Conservation (phyloP, 768 basidiomycete genomes). For the Mycena latifolia region DNA sequence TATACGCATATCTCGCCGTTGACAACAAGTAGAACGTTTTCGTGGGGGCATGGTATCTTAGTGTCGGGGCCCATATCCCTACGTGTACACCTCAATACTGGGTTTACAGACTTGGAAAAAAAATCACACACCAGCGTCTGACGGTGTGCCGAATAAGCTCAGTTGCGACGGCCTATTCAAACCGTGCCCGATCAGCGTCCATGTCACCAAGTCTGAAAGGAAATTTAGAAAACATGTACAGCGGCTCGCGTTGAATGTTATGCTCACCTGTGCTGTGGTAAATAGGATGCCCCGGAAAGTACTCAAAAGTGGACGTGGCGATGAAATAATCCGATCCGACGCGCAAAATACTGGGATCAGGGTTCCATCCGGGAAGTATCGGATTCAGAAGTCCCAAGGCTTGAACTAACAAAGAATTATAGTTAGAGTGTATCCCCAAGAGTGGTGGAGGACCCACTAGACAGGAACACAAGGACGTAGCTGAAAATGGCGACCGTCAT, state of each 20-base stretch:
- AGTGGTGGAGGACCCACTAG: neutral
- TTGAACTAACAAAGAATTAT: neutral
- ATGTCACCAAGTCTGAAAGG: conserved; percentile 44
- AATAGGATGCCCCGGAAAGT: conserved; percentile 56
- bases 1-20: conserved; percentile 55
- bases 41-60: conserved; percentile 50
- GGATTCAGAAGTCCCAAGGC: conserved; percentile 46
- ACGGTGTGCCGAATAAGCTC: conserved; percentile 51
- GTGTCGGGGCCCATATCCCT: conserved; percentile 52
- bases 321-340: conserved; percentile 55
- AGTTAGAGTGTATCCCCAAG: neutral
- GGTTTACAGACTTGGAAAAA: neutral
- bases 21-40: conserved; percentile 49
- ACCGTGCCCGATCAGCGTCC: conserved; percentile 54
- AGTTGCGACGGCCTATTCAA: conserved; percentile 51
- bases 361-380: conserved; percentile 56
- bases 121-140: conserved; percentile 49
- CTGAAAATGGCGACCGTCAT: neutral
- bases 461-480: neutral
- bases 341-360: conserved; percentile 54
- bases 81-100: neutral
- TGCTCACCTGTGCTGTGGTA: conserved; percentile 50
- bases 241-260: neutral
- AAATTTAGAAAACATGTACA: neutral
- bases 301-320: conserved; percentile 54